phyloP scores from a whole-genome alignment of 1,139 yeast genomes.

The Scheffersomyces illinoinensis region DNA sequence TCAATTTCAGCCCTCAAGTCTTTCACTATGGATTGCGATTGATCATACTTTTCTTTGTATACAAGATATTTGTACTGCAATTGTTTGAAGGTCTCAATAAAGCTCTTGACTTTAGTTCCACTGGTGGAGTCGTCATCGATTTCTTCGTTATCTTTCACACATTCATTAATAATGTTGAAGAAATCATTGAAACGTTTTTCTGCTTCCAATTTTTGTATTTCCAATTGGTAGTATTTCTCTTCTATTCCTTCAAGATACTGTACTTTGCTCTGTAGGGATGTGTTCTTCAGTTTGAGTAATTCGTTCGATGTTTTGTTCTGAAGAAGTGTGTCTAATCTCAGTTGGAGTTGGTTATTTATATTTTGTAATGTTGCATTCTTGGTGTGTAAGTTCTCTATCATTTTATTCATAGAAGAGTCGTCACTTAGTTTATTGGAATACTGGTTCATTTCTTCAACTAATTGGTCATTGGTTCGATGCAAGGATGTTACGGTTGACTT shows the following conservation, averaged over 20 bases:
- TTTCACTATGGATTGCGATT: constrained; percentile 24
- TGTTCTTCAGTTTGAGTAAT: constrained; percentile 40
- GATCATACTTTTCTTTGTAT: constrained; percentile 37
- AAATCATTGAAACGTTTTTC: constrained; percentile 42
- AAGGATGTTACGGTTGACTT: constrained; percentile 21
- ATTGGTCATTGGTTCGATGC: constrained; percentile 42
- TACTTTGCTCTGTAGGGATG: constrained; percentile 36
- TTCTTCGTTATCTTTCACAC: constrained; percentile 18
- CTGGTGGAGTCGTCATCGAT: constrained; percentile 13
- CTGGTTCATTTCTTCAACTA: constrained; percentile 43
- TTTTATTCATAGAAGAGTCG: constrained; percentile 10
- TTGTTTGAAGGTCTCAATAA: constrained; percentile 35
- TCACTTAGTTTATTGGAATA: constrained; percentile 7
- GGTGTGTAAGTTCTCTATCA: constrained; percentile 26
- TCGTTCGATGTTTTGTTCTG: constrained; percentile 44
- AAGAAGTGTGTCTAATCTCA: constrained; percentile 24
- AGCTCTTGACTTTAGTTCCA: constrained; percentile 23
- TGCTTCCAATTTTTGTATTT: constrained; percentile 52
- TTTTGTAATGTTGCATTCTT: constrained; percentile 32
- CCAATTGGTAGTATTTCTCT: constrained; percentile 49
- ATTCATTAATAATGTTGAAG: constrained; percentile 26
- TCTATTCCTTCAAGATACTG: constrained; percentile 44
- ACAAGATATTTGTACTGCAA: constrained; percentile 40
- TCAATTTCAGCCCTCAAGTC: constrained; percentile 10
- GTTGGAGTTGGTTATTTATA: constrained; percentile 35